A percentile compares a stretch with the other conserved stretches of the same genome.
These are phyloP conservation scores for Aspergillus carbonarius DNA, from an alignment of 2,329 filamentous ascomycete genomes.

Conservation along the genomic window DNA sequence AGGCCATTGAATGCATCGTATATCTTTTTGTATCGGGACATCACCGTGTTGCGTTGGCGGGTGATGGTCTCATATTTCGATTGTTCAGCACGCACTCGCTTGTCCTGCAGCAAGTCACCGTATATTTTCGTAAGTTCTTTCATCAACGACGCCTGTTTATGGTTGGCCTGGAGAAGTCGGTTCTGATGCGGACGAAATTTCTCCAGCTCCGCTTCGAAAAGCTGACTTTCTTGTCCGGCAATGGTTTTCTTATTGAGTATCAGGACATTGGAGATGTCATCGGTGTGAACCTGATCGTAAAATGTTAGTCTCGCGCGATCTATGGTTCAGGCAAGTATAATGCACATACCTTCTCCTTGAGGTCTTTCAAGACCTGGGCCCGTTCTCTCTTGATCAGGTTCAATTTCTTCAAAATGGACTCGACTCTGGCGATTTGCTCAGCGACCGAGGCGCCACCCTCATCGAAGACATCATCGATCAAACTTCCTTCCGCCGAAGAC, in stretches of 20 bases:
- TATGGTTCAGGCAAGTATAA: background rate
- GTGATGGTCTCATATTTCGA: constrained; percentile 91
- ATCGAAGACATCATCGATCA: constrained; percentile 89
- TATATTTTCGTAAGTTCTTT: constrained; percentile 90
- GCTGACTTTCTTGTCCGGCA: constrained; percentile 82
- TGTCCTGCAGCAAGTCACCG: constrained; percentile 86
- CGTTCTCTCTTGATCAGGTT: constrained; percentile 90
- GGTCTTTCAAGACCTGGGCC: constrained; percentile 87
- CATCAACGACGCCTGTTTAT: constrained; percentile 91
- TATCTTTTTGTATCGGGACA: constrained; percentile 84
- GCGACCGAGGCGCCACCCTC: constrained; percentile 77
- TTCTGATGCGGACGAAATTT: constrained; percentile 95
- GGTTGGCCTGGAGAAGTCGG: constrained; percentile 84
- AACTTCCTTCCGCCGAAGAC: constrained; percentile 65
- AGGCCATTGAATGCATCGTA: constrained; percentile 93
- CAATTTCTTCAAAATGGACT: constrained; percentile 86
- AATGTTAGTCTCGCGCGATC: background rate
- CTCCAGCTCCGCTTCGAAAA: constrained; percentile 95
- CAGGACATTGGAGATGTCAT: constrained; percentile 95
- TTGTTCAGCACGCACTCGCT: constrained; percentile 88
- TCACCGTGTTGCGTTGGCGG: constrained; percentile 74
- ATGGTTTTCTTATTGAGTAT: constrained; percentile 98
- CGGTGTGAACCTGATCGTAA: constrained; percentile 72
- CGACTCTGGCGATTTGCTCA: constrained; percentile 85
- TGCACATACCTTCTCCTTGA: constrained; percentile 84